Base-by-base conservation (phyloP, 345 rosid species). In the Gossypium australe region DNA sequence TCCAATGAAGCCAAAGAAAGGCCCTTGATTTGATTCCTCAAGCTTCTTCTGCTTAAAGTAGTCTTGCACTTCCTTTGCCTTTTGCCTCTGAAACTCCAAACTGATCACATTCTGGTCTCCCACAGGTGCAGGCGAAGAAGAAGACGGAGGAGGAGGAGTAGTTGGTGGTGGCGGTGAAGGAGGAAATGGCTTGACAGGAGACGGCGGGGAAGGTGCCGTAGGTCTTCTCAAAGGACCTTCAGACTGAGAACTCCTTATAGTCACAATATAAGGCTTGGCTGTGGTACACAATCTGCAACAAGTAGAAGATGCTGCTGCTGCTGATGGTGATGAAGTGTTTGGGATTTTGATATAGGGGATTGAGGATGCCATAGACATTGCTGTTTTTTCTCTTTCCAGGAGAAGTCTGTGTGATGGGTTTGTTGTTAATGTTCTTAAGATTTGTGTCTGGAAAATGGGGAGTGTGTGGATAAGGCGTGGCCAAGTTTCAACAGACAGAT, bases 221-320 rank as follows among this genome's bases (percentile, higher is more conserved):
- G 97, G 98, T 76, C 98, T 87, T 84, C 98, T 84, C 17, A 92
- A 67, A 0, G 97, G 98, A 7, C 95, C 95, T 38, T 89, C 97
- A 1, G 91, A 76, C 59, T 91, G 97, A 48, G 98, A 92, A 76
- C 90, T 78, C 79, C 89, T 88, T 24, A 92, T 83, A 44, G 79
- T 78, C 67, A 89, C 69, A 3, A 77, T 73, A 70, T 73, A 76
- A 67, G 88, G 84, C 81, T 80, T 85, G 9, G 48, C 2, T 48
- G 80, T 53, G 29, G 82, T 27, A 14, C 90, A 80, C 67, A 85
- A 77, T 87, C 87, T 85, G 56, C 70, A 78, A 72, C 79, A 51
- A 16, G 84, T 81, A 1, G 84, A 82, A 52, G 82, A 61, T 17
- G 56, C 7, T 51, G 56, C 17, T 7, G 87, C 24, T 3, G 81